Conservation (phyloP, 208 protist species). For the Tritrichomonas foetus region DNA sequence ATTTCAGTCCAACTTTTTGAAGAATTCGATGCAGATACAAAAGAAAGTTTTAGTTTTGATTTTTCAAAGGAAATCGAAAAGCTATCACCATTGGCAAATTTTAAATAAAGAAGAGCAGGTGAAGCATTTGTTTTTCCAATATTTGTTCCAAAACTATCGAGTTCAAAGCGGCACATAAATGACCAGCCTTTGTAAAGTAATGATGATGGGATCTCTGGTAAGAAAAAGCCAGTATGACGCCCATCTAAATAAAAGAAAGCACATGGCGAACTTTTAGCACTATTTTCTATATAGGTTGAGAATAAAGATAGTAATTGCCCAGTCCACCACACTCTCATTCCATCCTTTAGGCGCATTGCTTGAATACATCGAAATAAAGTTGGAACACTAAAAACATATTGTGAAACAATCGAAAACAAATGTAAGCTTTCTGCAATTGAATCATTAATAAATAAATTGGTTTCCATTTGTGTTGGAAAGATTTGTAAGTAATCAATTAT, state of each 20-base stretch:
- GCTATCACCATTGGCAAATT: neutral
- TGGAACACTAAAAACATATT: neutral
- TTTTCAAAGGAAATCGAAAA: neutral
- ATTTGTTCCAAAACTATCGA: neutral
- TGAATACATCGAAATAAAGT: neutral
- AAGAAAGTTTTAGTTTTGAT: too few species aligned
- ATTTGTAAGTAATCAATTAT: neutral
- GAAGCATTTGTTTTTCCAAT: neutral
- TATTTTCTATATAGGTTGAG: neutral
- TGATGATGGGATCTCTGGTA: neutral
- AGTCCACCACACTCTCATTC: neutral
- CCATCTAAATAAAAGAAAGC: constrained; percentile 33
- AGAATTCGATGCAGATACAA: too few species aligned
- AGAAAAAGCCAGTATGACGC: neutral
- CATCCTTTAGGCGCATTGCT: neutral
- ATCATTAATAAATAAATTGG: too few species aligned
- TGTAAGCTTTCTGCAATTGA: neutral
- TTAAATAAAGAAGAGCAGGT: neutral
- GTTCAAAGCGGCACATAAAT: neutral
- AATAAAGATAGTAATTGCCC: neutral
- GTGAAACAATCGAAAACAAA: neutral
- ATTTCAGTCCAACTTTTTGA: too few species aligned
- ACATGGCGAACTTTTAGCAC: neutral
- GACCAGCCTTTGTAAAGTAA: neutral
- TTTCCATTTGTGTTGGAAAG: neutral